Evolutionary conservation across 177 flowering plant species (phyloP).

Genomic region (Telopea speciosissima): DNA sequence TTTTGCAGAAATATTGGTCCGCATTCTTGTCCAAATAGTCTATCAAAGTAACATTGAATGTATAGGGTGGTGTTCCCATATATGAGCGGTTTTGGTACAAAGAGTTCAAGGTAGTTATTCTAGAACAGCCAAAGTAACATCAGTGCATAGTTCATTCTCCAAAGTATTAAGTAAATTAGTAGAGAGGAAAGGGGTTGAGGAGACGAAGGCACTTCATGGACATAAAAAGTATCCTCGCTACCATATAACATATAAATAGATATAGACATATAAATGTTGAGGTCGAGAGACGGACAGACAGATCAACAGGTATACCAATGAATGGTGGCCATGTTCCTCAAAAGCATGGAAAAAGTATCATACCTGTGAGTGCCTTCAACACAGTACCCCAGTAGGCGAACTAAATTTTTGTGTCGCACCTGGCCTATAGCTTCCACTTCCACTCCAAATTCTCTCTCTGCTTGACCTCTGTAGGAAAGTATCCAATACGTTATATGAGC

Average conservation of each 20-base stretch:
- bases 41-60: too few species aligned
- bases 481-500: not conserved
- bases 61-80: too few species aligned
- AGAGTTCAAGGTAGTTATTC: too few species aligned
- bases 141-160: not conserved
- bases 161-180: too few species aligned
- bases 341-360: conserved; percentile 50
- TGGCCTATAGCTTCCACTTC: conserved; percentile 95
- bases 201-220: not conserved
- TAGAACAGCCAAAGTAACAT: too few species aligned
- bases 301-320: conserved; percentile 51
- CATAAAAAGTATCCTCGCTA: not conserved
- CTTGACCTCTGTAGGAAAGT: conserved; percentile 58
- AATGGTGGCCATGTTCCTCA: conserved; percentile 61
- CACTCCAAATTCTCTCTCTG: conserved; percentile 90
- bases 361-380: conserved; percentile 91
- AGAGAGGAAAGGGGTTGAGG: not conserved
- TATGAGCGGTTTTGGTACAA: too few species aligned
- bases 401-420: conserved; percentile 89
- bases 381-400: conserved; percentile 86
- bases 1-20: too few species aligned
- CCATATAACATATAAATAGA: not conserved
- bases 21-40: too few species aligned
- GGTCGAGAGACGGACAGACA: not conserved
- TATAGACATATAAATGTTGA: too few species aligned